phyloP scores from a whole-genome alignment of 2,329 filamentous ascomycete genomes.

The Arthrobotrys entomopaga region DNA sequence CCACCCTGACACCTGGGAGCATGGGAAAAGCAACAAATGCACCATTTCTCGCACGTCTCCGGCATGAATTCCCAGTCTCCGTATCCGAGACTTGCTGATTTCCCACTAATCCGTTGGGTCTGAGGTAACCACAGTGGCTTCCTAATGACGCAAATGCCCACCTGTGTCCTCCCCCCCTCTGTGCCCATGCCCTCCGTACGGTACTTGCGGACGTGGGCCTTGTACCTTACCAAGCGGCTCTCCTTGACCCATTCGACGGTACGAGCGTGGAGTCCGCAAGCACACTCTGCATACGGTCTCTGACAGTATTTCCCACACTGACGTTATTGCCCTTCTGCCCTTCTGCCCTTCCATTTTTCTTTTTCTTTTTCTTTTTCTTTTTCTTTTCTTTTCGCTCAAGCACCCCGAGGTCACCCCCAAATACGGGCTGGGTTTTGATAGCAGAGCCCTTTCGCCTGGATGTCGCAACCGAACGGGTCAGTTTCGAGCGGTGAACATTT shows the following conservation, averaged over 20 bases:
- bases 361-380: constrained; percentile 24
- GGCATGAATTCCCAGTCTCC: constrained; percentile 55
- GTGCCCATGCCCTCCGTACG: constrained; percentile 19
- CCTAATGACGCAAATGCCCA: constrained; percentile 54
- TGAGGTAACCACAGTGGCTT: constrained; percentile 34
- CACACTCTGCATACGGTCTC: constrained; percentile 53
- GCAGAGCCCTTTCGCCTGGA: constrained; percentile 53
- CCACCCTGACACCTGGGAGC: constrained; percentile 41
- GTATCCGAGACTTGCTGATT: constrained; percentile 53
- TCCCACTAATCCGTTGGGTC: constrained; percentile 43
- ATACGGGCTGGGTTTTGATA: constrained; percentile 51
- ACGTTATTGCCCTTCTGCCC: constrained; percentile 46
- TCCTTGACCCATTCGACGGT: constrained; percentile 54
- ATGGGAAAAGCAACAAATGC: constrained; percentile 55
- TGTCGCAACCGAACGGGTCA: constrained; percentile 55
- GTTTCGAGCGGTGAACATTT: constrained; percentile 34
- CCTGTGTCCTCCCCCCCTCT: constrained; percentile 25
- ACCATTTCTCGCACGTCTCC: constrained; percentile 53
- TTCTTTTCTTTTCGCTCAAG: constrained; percentile 23
- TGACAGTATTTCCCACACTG: constrained; percentile 38
- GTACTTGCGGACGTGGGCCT: neutral
- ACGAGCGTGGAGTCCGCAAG: constrained; percentile 54
- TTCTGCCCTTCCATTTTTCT: too few species aligned
- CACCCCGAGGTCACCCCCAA: constrained; percentile 42
- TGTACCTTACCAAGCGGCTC: constrained; percentile 52